Conservation (phyloP, 2,329 filamentous ascomycete species). For the Aspergillus tamarii region DNA sequence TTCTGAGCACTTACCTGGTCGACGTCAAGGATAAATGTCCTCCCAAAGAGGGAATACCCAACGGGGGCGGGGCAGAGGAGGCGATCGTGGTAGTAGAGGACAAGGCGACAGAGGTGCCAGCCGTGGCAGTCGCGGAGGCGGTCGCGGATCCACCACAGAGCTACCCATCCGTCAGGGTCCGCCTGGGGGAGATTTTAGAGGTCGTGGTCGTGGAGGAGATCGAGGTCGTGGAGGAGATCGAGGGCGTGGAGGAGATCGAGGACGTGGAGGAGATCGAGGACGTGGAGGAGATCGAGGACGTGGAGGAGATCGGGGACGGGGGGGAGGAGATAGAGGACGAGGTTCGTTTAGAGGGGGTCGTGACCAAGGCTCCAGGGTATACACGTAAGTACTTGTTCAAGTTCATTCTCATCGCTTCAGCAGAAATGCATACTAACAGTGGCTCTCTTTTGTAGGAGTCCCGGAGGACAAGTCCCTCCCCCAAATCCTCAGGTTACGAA, state of each 20-base stretch:
- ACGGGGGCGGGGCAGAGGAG: constrained; percentile 21
- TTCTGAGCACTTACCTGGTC: not conserved
- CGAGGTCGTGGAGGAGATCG: not conserved
- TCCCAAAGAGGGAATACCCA: constrained; percentile 19
- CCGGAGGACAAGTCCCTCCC: constrained; percentile 20
- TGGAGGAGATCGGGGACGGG: constrained; percentile 12
- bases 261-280: constrained; percentile 7
- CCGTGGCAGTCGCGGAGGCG: constrained; percentile 28
- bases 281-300: not conserved
- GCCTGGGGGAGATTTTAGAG: constrained; percentile 18
- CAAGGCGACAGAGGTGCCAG: constrained; percentile 21
- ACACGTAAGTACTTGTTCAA: constrained; percentile 29
- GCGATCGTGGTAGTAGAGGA: constrained; percentile 18
- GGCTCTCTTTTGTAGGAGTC: constrained; percentile 20
- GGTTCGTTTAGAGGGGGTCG: constrained; percentile 3
- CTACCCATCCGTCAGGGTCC: constrained; percentile 26
- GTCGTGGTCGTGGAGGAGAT: constrained; percentile 20
- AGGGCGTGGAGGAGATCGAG: constrained; percentile 3
- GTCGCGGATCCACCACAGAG: constrained; percentile 29
- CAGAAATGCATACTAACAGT: not conserved
- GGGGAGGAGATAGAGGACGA: constrained; percentile 4
- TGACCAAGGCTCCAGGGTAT: constrained; percentile 30
- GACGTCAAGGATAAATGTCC: constrained; percentile 18
- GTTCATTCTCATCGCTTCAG: not conserved
- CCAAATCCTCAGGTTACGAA: constrained; percentile 30